A percentile compares a stretch with the other conserved stretches of the same genome.
These are phyloP conservation scores for Panellus pusillus DNA, from an alignment of 768 basidiomycete genomes.

Conservation along the genomic window DNA sequence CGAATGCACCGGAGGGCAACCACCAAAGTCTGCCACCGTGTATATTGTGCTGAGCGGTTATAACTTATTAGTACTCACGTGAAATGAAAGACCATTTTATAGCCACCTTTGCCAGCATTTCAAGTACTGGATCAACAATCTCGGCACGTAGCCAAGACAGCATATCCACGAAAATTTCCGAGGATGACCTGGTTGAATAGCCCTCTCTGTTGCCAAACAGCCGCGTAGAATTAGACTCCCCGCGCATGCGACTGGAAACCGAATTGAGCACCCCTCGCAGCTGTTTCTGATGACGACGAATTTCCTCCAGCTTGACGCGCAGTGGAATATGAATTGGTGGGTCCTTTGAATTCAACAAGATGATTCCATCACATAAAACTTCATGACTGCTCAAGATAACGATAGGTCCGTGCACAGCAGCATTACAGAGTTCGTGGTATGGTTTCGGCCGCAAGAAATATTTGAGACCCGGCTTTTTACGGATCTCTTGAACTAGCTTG, in stretches of 20 bases:
- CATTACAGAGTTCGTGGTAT: conserved; percentile 7
- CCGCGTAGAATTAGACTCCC: background rate
- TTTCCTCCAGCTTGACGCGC: background rate
- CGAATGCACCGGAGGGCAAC: background rate
- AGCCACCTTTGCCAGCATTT: background rate
- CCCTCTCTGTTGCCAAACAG: background rate
- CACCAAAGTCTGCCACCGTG: background rate
- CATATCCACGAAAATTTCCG: background rate
- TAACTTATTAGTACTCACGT: too few species aligned
- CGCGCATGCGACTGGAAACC: background rate
- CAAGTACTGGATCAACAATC: background rate
- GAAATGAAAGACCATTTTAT: background rate
- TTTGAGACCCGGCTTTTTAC: conserved; percentile 8
- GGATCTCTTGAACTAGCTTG: conserved; percentile 11
- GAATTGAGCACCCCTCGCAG: conserved; percentile 1
- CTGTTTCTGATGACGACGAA: background rate
- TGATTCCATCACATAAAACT: conserved; percentile 21
- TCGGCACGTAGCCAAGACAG: background rate
- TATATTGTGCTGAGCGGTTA: background rate
- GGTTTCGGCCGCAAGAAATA: conserved; percentile 8
- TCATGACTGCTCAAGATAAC: conserved; percentile 14
- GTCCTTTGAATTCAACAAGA: conserved; percentile 5
- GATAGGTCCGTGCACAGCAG: conserved; percentile 18
- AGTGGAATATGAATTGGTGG: conserved; percentile 6
- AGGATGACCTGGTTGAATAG: background rate